A percentile compares a stretch with the other conserved stretches of the same genome.
Evolutionary conservation across 345 rosid species (phyloP).

Genomic region (Luvunga scandens): DNA sequence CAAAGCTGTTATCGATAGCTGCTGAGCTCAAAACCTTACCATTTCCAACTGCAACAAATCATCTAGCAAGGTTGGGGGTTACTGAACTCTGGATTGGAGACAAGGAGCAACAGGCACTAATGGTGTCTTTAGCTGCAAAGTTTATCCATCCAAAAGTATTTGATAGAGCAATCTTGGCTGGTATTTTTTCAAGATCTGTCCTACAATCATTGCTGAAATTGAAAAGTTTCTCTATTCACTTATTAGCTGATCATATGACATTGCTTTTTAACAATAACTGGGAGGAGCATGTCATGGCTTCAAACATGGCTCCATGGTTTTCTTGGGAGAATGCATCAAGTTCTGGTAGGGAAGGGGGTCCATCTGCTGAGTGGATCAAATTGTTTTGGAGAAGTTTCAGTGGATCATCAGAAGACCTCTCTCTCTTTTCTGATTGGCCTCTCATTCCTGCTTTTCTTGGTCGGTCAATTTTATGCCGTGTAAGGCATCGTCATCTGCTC

Average conservation of each 20-base stretch:
- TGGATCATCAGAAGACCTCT: slow-evolving; percentile 61
- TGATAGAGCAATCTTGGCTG: slow-evolving; percentile 63
- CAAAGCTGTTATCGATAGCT: slow-evolving; percentile 44
- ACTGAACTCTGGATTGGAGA: slow-evolving; percentile 84
- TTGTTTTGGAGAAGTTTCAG: slow-evolving; percentile 81
- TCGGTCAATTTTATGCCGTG: slow-evolving; percentile 81
- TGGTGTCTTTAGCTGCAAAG: slow-evolving; percentile 69
- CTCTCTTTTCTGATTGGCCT: slow-evolving; percentile 87
- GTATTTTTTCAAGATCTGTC: slow-evolving; percentile 53
- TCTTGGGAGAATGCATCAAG: slow-evolving; percentile 70
- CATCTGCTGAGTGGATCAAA: slow-evolving; percentile 83
- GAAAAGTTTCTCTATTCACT: slow-evolving; percentile 61
- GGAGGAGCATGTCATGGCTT: slow-evolving; percentile 68
- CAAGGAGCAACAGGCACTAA: slow-evolving; percentile 77
- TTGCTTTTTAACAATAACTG: slow-evolving; percentile 70
- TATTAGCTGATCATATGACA: slow-evolving; percentile 74
- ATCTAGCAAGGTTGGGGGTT: slow-evolving; percentile 59
- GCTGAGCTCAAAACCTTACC: slow-evolving; percentile 78
- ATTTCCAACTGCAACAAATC: slow-evolving; percentile 79
- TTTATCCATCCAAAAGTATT: slow-evolving; percentile 76
- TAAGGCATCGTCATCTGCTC: slow-evolving; percentile 64
- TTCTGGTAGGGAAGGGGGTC: slow-evolving; percentile 69
- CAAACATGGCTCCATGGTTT: slow-evolving; percentile 79
- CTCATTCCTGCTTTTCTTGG: slow-evolving; percentile 94
- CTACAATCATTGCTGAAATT: slow-evolving; percentile 56